phyloP scores from a whole-genome alignment of 2,329 filamentous ascomycete species.

The Niveomyces coronatus region DNA sequence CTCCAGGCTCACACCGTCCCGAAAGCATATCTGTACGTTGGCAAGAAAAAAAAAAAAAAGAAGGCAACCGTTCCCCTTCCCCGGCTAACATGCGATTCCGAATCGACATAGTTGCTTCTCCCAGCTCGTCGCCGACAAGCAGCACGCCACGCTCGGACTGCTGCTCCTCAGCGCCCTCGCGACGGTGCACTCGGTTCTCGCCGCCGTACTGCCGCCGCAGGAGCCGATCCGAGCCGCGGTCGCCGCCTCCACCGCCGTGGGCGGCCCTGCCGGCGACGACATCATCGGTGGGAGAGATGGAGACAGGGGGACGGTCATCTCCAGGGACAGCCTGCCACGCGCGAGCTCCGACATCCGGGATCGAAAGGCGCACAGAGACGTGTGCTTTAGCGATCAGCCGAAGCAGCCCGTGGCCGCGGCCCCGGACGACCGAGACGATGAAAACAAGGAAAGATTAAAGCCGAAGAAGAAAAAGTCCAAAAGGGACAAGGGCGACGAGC shows the following conservation, averaged over 20 bases:
- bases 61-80: not conserved
- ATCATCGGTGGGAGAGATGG: not conserved
- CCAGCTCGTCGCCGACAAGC: conserved; percentile 59
- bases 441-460: conserved; percentile 32
- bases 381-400: conserved; percentile 22
- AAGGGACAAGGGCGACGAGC: conserved; percentile 50
- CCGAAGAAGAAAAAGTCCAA: conserved; percentile 40
- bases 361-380: not conserved
- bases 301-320: not conserved
- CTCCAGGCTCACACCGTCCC: conserved; percentile 13
- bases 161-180: conserved; percentile 56
- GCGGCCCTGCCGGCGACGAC: not conserved
- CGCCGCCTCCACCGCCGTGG: not conserved
- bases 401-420: no score
- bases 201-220: conserved; percentile 20
- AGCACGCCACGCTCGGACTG: conserved; percentile 62
- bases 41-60: no score
- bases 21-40: conserved; percentile 5
- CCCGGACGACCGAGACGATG: conserved; percentile 13
- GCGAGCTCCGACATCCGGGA: not conserved
- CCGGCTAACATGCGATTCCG: not conserved
- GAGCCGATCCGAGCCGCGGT: not conserved
- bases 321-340: no score
- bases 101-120: conserved; percentile 57
- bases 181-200: conserved; percentile 39